phyloP scores from a whole-genome alignment of 805 yeast genomes.

The Spathaspora sp. region DNA sequence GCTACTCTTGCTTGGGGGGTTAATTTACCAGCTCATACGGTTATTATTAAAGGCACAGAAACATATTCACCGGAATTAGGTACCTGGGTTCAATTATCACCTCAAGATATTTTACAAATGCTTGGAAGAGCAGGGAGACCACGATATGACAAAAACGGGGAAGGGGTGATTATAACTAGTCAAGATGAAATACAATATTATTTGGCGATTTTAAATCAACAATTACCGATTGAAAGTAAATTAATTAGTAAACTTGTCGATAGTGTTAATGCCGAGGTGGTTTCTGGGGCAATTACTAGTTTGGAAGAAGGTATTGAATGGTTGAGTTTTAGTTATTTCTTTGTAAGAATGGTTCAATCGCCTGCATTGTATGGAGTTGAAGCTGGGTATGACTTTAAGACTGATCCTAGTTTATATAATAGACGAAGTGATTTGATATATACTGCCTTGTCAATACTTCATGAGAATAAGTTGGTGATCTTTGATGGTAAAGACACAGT shows the following conservation, averaged over 20 bases:
- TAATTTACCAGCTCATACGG: constrained; percentile 92
- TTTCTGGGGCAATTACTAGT: constrained; percentile 58
- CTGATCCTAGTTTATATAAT: constrained; percentile 38
- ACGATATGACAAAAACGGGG: constrained; percentile 86
- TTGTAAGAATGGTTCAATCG: constrained; percentile 69
- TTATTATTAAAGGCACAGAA: constrained; percentile 89
- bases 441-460: constrained; percentile 65
- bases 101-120: constrained; percentile 95
- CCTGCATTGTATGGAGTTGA: constrained; percentile 78
- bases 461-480: constrained; percentile 51
- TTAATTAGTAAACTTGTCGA: constrained; percentile 69
- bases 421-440: constrained; percentile 69
- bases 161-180: constrained; percentile 87
- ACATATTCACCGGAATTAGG: constrained; percentile 90
- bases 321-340: constrained; percentile 77
- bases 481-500: constrained; percentile 45
- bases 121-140: constrained; percentile 99
- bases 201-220: constrained; percentile 85
- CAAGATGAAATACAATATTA: constrained; percentile 85
- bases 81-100: constrained; percentile 84
- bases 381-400: constrained; percentile 50
- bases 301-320: constrained; percentile 72
- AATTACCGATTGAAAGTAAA: constrained; percentile 89
- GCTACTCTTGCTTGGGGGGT: constrained; percentile 98
- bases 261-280: constrained; percentile 82